Conservation (phyloP, 1,284 basidiomycete species). For the Grifola frondosa region DNA sequence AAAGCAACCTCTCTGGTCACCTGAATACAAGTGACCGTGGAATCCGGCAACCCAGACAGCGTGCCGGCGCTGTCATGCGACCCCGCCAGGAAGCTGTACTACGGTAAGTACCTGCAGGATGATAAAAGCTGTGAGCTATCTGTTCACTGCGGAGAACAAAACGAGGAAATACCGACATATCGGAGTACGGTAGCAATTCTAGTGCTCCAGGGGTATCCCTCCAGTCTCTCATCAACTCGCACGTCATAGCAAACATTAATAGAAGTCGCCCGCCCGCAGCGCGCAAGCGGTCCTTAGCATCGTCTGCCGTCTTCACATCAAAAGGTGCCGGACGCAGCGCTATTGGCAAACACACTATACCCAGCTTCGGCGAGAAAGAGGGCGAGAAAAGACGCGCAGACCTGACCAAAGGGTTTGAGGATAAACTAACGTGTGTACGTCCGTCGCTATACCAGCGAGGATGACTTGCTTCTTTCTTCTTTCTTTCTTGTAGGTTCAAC, state of each 20-base stretch:
- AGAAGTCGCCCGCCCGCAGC: conserved; percentile 43
- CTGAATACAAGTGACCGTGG: no score
- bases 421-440: no score
- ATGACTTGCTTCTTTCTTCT: conserved; percentile 53
- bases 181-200: conserved; percentile 42
- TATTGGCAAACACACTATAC: conserved; percentile 46
- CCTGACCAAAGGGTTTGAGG: no score
- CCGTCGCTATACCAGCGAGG: conserved; percentile 46
- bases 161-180: conserved; percentile 35
- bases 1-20: no score
- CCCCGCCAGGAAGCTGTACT: conserved; percentile 40
- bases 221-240: conserved; percentile 50
- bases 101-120: conserved; percentile 34
- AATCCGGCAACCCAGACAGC: conserved; percentile 21
- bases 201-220: conserved; percentile 40
- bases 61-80: conserved; percentile 41
- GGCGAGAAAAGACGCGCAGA: conserved; percentile 48
- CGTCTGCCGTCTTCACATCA: conserved; percentile 37
- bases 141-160: neutral
- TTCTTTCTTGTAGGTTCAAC: conserved; percentile 46
- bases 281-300: conserved; percentile 47
- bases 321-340: conserved; percentile 45
- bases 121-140: neutral
- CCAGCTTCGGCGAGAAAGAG: conserved; percentile 43
- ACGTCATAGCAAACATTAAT: conserved; percentile 41